phyloP scores from a whole-genome alignment of 129 eudicot species.

The Glebionis coronaria region DNA sequence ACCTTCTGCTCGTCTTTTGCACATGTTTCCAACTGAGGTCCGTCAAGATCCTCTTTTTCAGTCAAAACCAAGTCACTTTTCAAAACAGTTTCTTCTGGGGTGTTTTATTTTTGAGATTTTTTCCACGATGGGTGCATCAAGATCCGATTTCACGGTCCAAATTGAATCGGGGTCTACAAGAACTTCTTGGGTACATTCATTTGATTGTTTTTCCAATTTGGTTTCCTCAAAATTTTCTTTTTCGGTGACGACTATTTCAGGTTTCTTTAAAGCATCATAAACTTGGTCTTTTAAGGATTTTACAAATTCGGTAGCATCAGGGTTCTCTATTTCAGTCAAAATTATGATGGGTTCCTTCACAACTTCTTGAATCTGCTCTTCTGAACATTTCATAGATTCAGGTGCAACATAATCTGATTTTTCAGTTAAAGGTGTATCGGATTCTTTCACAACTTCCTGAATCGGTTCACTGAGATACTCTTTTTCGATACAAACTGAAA shows the following conservation, averaged over 20 bases:
- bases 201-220: slow-evolving; percentile 6
- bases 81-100: slow-evolving; percentile 5
- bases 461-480: slow-evolving; percentile 15
- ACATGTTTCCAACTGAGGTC: background rate
- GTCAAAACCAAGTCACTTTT: slow-evolving; percentile 9
- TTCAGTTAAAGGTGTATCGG: slow-evolving; percentile 1
- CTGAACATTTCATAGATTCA: slow-evolving; percentile 6
- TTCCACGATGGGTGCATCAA: slow-evolving; percentile 7
- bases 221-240: slow-evolving; percentile 15
- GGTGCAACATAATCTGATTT: slow-evolving; percentile 5
- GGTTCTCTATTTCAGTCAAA: background rate
- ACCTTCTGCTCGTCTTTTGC: slow-evolving; percentile 11
- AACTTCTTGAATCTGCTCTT: slow-evolving; percentile 17
- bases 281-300: slow-evolving; percentile 8
- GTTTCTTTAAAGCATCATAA: slow-evolving; percentile 14
- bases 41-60: slow-evolving; percentile 23
- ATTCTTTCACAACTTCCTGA: background rate
- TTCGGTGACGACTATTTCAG: background rate
- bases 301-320: no score
- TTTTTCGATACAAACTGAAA: slow-evolving; percentile 15
- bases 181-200: slow-evolving; percentile 20
- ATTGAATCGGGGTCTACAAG: slow-evolving; percentile 6
- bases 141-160: slow-evolving; percentile 22
- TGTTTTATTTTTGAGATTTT: slow-evolving; percentile 1
- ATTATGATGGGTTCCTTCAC: slow-evolving; percentile 12